Evolutionary conservation across 176 grass and related monocot genomes (phyloP).

Genomic region (Dendrocalamus sinicus): DNA sequence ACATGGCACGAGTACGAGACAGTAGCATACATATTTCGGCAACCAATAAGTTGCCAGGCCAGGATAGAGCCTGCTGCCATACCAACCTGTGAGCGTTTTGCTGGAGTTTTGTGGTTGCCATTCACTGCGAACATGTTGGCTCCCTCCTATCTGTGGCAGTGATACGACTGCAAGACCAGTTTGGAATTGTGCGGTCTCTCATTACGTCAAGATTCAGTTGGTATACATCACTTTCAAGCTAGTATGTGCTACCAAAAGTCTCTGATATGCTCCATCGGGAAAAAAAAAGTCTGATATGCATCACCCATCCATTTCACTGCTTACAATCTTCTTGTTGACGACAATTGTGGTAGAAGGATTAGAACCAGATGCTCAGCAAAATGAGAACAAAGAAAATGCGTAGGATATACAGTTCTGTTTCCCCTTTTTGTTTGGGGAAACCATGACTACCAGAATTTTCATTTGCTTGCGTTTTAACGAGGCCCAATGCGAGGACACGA

Average conservation of each 20-base stretch:
- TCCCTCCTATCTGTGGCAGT: background rate
- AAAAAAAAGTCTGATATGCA: too few species aligned
- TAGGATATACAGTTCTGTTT: background rate
- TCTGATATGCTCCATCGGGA: background rate
- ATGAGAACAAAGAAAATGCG: background rate
- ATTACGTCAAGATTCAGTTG: background rate
- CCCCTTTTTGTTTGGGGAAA: background rate
- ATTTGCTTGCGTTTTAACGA: background rate
- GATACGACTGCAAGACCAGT: background rate
- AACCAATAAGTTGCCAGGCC: background rate
- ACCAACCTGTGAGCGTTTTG: slow-evolving; percentile 20
- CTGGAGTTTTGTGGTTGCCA: slow-evolving; percentile 22
- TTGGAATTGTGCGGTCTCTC: background rate
- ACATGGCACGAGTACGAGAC: background rate
- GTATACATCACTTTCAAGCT: background rate
- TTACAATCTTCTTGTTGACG: background rate
- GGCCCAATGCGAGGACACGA: background rate
- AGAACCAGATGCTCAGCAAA: background rate
- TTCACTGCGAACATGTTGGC: background rate
- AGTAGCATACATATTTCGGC: background rate
- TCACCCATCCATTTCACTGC: background rate
- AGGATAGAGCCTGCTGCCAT: background rate
- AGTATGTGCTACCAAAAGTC: background rate
- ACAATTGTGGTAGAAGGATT: background rate
- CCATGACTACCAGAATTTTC: background rate